Percentiles rank a stretch among this genome's conserved stretches.
Conservation (phyloP, 176 grass and related monocot species). For the Raddia distichophylla region DNA sequence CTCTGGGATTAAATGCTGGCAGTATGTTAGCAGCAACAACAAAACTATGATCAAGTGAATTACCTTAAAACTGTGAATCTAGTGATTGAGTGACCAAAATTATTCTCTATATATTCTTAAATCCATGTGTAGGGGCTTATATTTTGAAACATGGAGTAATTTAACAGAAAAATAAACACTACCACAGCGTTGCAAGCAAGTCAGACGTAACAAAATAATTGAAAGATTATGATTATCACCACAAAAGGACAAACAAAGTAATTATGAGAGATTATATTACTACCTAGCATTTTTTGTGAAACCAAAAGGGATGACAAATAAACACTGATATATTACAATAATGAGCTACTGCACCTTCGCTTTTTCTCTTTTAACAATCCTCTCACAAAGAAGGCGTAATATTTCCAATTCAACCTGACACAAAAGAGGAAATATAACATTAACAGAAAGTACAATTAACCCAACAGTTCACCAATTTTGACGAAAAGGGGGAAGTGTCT, state of each 20-base stretch:
- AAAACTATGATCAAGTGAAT: background rate
- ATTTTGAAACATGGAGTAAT: background rate
- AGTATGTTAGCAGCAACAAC: constrained; percentile 4
- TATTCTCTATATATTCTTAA: constrained; percentile 13
- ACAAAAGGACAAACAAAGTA: constrained; percentile 26
- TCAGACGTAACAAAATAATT: background rate
- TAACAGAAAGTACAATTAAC: constrained; percentile 19
- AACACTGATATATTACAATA: background rate
- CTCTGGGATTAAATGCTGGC: background rate
- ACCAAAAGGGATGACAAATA: constrained; percentile 25
- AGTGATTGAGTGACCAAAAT: background rate
- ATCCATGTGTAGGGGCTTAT: background rate
- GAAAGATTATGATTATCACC: background rate
- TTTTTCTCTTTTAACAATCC: constrained; percentile 94
- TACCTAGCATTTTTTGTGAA: constrained; percentile 7
- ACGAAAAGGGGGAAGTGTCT: background rate
- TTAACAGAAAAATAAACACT: constrained; percentile 7
- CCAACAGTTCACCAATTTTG: background rate
- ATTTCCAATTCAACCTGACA: constrained; percentile 86
- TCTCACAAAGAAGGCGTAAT: constrained; percentile 96
- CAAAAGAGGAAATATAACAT: constrained; percentile 15
- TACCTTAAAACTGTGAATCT: no score
- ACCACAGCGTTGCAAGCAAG: background rate
- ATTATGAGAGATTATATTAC: constrained; percentile 17
- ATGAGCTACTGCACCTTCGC: constrained; percentile 63